Base-by-base conservation (phyloP, 495 filamentous ascomycete genomes). In the Tuber brumale region DNA sequence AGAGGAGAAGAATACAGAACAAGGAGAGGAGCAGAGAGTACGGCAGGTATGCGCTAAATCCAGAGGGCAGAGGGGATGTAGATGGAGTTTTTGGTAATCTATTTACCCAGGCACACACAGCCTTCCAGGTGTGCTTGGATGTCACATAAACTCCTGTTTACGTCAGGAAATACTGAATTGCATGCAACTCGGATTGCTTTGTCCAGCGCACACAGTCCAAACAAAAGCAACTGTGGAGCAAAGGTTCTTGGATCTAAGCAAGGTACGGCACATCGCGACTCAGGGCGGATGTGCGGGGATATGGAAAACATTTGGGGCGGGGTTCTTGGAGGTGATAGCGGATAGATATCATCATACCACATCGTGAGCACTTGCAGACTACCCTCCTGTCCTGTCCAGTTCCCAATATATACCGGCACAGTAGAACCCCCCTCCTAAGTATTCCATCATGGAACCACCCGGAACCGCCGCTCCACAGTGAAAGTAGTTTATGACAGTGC, bases 81-180 rank as follows among this genome's bases (percentile, higher is more conserved):
- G 23, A 57, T 57, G 48, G 27, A 57, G 23, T 27, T 3, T 66
- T 16, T 35, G 57, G n/a, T 14, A 61, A 27, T 31, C 10, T 61
- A 66, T 66, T 66, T 66, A 35, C 57, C 57, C 57, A 66, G 57
- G 57, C 57, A 61, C 51, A 16, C 57, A 16, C 57, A 66, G 57
- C 27, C 57, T 18, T 35, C 57, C 57, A 66, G 31, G 57, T 35
- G 5, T 14, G 31, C 27, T 35, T 35, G 57, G 57, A 66, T 35
- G 27, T 66, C 14, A n/a, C 57, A 66, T 66, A 27, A 35, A 31
- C 14, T 31, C 10, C 5, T 66, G 1, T 66, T 66, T 31, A 66
- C n/a, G 57, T 66, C 57, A 35, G 57, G 27, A 27, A 16, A 16
- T 19, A 19, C 57, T 66, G 57, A 18, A 66, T 16, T 31, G 57